Evolutionary conservation across 176 grass and related monocot species (phyloP), one percentile per base, ranked within the genome.

Genomic region (Musa troglodytarum): DNA sequence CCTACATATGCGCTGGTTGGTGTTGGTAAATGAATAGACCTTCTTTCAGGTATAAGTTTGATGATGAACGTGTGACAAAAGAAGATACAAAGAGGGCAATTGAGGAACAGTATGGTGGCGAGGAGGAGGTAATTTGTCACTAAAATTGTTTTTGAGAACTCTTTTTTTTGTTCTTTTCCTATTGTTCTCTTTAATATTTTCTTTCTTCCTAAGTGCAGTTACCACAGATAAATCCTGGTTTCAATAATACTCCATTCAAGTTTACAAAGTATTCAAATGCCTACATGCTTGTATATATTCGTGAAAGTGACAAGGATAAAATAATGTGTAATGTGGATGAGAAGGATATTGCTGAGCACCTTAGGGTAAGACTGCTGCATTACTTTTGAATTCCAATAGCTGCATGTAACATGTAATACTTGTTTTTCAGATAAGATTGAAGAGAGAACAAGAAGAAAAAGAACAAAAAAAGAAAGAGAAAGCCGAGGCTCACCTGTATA

Each of bases 211-310:
- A 72, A 16, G 2, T 67, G 25, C 49, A 52, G 69, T 53, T 72
- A 72, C 50, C 49, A 23, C 49, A 72, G 50, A 53, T 52, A 22
- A 72, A 72, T 23, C 69, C 51, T 54, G 69, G 51, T 17, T 52
- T 52, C 16, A 72, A 72, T 52, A 53, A 52, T 50, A 23, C 69
- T 52, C 69, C 69, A 15, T 72, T 53, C 51, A 72, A 53, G 49
- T 72, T 52, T 23, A 52, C 51, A 53, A 52, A 72, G 51, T 52
- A 51, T 52, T 72, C 69, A 52, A 72, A 72, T 72, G 69, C 69
- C 13, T 72, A 72, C 69, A 72, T 72, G 69, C 69, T 72, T 72
- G 69, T 72, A 22, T 72, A 72, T 72, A 72, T 72, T 23, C 69
- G 69, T 53, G 69, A 72, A 50, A 72, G 69, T 24, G 69, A 72